A percentile compares a stretch with the other conserved stretches of the same genome.
Conservation (phyloP, 306 rosid genomes). For the Purshia tridentata region DNA sequence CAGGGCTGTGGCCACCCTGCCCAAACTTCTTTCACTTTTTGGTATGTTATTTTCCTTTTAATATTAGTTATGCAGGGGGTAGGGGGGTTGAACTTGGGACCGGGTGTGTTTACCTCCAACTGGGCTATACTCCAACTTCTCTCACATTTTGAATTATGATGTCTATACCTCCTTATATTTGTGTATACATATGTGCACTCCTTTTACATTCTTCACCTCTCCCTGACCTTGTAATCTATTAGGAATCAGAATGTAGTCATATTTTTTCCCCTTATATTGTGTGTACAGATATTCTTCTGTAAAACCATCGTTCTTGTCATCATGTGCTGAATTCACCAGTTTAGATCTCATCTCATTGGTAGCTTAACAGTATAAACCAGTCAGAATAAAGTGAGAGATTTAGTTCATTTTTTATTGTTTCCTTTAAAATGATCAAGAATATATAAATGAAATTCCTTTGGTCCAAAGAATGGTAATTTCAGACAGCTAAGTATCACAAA, state of each 20-base stretch:
- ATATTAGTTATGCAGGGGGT: no score
- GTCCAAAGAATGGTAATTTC: not conserved
- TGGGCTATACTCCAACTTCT: no score
- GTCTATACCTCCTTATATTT: not conserved
- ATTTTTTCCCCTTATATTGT: not conserved
- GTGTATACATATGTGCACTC: not conserved
- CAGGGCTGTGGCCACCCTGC: not conserved
- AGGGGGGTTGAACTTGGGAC: no score
- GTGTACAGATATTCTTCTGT: not conserved
- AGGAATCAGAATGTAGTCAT: not conserved
- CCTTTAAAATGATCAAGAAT: not conserved
- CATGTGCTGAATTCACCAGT: constrained; percentile 4
- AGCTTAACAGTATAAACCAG: not conserved
- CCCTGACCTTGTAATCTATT: not conserved
- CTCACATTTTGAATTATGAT: not conserved
- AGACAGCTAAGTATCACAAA: not conserved
- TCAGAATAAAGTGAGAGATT: constrained; percentile 1
- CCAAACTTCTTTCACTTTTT: not conserved
- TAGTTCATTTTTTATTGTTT: not conserved
- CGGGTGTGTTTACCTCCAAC: no score
- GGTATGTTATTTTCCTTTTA: no score
- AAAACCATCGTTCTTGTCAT: not conserved
- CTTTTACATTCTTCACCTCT: not conserved
- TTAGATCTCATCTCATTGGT: not conserved
- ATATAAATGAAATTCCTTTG: not conserved